Conservation (phyloP, 176 grass and related monocot species). For the Phoenix dactylifera region DNA sequence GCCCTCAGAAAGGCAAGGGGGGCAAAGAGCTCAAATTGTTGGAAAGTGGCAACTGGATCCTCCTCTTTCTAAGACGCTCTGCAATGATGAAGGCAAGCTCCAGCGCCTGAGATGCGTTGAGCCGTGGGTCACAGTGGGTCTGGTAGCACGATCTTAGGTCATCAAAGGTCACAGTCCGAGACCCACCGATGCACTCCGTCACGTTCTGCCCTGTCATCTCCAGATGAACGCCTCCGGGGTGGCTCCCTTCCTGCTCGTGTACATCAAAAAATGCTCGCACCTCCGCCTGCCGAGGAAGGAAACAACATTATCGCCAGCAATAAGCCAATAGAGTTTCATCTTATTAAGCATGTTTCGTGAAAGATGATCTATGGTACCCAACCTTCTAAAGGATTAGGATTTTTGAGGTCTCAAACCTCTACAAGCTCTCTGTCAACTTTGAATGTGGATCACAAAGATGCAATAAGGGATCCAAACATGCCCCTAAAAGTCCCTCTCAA, state of each 20-base stretch:
- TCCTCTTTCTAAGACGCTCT: constrained; percentile 33
- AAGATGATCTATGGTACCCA: too few species aligned
- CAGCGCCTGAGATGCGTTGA: constrained; percentile 43
- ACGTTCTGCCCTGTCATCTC: constrained; percentile 70
- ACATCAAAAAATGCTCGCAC: constrained; percentile 53
- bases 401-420: too few species aligned
- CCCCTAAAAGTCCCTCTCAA: too few species aligned
- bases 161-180: constrained; percentile 33
- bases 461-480: too few species aligned
- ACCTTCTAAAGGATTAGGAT: too few species aligned
- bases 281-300: constrained; percentile 28
- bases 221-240: constrained; percentile 46
- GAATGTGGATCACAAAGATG: too few species aligned
- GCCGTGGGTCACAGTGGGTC: constrained; percentile 61
- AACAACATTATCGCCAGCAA: neutral
- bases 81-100: constrained; percentile 45
- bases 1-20: neutral
- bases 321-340: too few species aligned
- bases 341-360: too few species aligned
- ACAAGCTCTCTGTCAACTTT: too few species aligned
- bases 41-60: neutral
- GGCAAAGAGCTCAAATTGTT: too few species aligned
- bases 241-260: constrained; percentile 42
- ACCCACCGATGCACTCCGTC: constrained; percentile 52
- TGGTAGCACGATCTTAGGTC: constrained; percentile 35